Evolutionary conservation across 139 green algal species (phyloP), one percentile per base, ranked within the genome.

Genomic region (Chlamydomonas applanata): DNA sequence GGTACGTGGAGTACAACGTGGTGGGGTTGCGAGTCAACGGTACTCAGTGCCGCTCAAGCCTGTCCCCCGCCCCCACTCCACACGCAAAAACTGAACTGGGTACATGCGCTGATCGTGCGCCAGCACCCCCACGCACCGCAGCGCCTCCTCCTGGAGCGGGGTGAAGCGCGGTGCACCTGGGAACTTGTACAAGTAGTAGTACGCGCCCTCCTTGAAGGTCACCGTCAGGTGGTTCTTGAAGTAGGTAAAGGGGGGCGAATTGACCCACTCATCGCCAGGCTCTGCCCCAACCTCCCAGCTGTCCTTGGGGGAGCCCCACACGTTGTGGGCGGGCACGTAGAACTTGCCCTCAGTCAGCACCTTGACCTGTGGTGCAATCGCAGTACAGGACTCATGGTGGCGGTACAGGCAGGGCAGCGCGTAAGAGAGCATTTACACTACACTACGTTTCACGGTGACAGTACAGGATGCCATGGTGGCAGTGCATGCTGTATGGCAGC

Each of bases 241-340:
- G 67, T 82, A 87, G 57, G 81, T 80, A 76, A 88, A 87, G 57
- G 85, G 60, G 0, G 83, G 82, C 33, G 82, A 52, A 46, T 49
- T 74, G 9, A 74, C 49, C 49, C 46, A 74, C 16, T 46, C 30
- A 30, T 14, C 29, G 2, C 29, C 49, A 14, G 68, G 68, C 19
- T 66, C 59, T 35, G 11, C 59, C 20, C 59, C 20, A 4, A 35
- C 62, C 33, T 69, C 65, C 65, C 65, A 72, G 19, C 35, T 33
- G 65, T 74, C 68, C 13, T 63, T 52, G 46, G 68, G 49, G 22
- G 46, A 65, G 49, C 68, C 68, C 68, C 68, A 74, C 27, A 64
- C 46, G 30, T 74, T 74, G 49, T 74, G 46, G 29, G 46, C 49
- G 3, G 68, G 68, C 3, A 74, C 27, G 40, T 46, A 74, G 49